A percentile compares a stretch with the other conserved stretches of the same genome.
These are phyloP conservation scores for Geotrichum siamense DNA, from an alignment of 1,139 yeast genomes.

Conservation along the genomic window DNA sequence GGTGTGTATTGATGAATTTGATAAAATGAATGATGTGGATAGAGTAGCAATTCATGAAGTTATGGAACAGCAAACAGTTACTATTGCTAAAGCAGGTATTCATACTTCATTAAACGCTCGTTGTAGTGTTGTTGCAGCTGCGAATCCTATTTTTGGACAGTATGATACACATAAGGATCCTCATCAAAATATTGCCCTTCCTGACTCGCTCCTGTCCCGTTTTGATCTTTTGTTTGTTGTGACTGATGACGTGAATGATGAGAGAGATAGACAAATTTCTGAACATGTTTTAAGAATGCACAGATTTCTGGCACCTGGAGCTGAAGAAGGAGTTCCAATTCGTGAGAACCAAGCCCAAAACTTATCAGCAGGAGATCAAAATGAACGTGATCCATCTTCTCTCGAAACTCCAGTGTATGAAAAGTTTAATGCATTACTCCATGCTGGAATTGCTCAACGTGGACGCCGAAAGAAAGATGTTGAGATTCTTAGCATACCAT, in stretches of 20 bases:
- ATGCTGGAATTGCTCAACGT: conserved; percentile 60
- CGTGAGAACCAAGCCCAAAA: conserved; percentile 66
- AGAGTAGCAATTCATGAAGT: conserved; percentile 99
- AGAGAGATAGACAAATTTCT: conserved; percentile 76
- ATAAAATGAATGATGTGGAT: conserved; percentile 94
- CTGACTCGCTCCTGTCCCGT: conserved; percentile 94
- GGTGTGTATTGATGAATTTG: conserved; percentile 97
- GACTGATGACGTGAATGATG: conserved; percentile 87
- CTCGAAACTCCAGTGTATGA: conserved; percentile 61
- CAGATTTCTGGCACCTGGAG: conserved; percentile 80
- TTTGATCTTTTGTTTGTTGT: conserved; percentile 92
- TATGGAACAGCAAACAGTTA: conserved; percentile 98
- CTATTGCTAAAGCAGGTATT: conserved; percentile 97
- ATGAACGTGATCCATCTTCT: conserved; percentile 39
- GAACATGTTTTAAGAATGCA: conserved; percentile 96
- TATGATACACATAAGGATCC: conserved; percentile 96
- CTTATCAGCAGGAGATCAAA: conserved; percentile 67
- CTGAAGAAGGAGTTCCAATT: conserved; percentile 89
- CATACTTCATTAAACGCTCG: conserved; percentile 95
- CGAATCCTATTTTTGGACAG: conserved; percentile 96
- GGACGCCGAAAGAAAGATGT: conserved; percentile 39
- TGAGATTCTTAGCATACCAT: conserved; percentile 69
- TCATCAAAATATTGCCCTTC: conserved; percentile 90
- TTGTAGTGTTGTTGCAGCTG: conserved; percentile 97
- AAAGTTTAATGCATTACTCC: conserved; percentile 73